These are phyloP conservation scores for Eucalyptus decipiens DNA, from an alignment of 345 rosid genomes.

Conservation along the genomic window DNA sequence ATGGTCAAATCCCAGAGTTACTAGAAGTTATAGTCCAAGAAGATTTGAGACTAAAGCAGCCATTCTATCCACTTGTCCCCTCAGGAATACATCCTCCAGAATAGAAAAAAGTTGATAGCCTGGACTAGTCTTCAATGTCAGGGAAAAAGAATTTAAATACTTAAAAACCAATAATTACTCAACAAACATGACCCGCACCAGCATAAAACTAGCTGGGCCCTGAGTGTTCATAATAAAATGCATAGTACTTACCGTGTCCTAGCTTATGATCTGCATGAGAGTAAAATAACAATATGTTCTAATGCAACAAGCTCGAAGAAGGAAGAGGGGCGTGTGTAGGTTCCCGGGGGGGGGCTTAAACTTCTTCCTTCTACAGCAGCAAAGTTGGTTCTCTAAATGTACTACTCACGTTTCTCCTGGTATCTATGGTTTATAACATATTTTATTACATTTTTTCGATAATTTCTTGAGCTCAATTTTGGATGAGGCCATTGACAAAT, in stretches of 20 bases:
- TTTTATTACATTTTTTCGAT: not conserved
- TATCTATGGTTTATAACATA: not conserved
- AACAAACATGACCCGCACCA: not conserved
- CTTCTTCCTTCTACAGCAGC: not conserved
- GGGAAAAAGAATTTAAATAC: not conserved
- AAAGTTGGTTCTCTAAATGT: not conserved
- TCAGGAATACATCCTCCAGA: not conserved
- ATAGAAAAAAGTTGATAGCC: not conserved
- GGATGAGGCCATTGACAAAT: not conserved
- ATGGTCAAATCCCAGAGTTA: not conserved
- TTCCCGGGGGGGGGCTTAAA: not conserved
- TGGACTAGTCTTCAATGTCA: not conserved
- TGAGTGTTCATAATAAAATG: not conserved
- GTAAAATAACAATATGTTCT: not conserved
- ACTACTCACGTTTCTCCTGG: not conserved
- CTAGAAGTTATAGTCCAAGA: not conserved
- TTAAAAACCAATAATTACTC: not conserved
- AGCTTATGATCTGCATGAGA: not conserved
- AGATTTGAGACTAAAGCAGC: not conserved
- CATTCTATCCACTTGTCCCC: not conserved
- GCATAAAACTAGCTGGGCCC: not conserved
- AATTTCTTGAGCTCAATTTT: not conserved
- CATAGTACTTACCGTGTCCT: not conserved
- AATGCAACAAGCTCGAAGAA: not conserved
- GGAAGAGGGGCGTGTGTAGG: not conserved